A percentile compares a stretch with the other conserved stretches of the same genome.
Evolutionary conservation across 2,329 filamentous ascomycete species (phyloP).

Genomic region (Clonostachys byssicola): DNA sequence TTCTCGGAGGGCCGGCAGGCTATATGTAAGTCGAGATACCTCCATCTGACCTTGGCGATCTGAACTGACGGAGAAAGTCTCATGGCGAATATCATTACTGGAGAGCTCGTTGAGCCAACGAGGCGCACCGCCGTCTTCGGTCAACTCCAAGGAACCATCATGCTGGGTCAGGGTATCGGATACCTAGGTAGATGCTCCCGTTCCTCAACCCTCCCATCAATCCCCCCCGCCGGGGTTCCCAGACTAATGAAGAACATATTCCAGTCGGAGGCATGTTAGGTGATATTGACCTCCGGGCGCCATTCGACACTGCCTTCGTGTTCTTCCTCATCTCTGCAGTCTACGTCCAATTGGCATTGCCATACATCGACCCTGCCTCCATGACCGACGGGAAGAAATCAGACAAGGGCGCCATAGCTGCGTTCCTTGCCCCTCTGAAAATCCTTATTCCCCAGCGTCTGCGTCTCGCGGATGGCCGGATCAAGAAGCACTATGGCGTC

Average conservation of each 20-base stretch:
- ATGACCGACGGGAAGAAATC: conserved; percentile 23
- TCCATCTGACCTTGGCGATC: accelerated
- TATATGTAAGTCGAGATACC: conserved; percentile 45
- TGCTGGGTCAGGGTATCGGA: conserved; percentile 62
- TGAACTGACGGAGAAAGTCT: conserved; percentile 28
- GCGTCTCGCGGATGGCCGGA: conserved; percentile 41
- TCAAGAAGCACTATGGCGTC: conserved; percentile 55
- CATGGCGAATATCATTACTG: conserved; percentile 63
- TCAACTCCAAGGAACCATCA: conserved; percentile 60
- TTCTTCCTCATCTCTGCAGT: conserved; percentile 44
- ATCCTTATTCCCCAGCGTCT: conserved; percentile 57
- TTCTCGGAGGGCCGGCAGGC: conserved; percentile 64
- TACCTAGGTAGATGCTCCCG: conserved; percentile 42
- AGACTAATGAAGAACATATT: neutral
- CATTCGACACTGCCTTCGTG: conserved; percentile 60
- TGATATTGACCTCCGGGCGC: conserved; percentile 60
- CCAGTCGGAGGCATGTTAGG: conserved; percentile 59
- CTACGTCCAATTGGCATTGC: conserved; percentile 35
- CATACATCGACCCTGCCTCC: conserved; percentile 43
- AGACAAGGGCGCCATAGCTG: conserved; percentile 31
- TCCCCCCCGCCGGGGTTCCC: neutral
- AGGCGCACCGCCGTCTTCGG: conserved; percentile 63
- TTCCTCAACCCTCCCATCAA: neutral
- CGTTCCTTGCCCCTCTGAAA: conserved; percentile 59
- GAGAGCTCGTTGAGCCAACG: conserved; percentile 57